phyloP scores from a whole-genome alignment of 345 rosid genomes.

The Populus davidiana region DNA sequence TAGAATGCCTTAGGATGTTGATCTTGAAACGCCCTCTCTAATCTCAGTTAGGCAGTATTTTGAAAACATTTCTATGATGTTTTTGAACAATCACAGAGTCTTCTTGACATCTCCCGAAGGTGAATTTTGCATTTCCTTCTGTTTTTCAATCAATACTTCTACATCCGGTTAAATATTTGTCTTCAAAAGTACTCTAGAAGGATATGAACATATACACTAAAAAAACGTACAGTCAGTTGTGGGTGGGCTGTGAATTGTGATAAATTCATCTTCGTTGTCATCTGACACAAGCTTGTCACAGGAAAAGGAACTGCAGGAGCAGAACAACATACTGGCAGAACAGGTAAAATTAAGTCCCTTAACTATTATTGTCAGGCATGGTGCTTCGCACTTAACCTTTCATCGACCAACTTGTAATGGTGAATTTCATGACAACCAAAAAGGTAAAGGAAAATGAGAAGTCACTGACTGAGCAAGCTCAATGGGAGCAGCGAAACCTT shows the following conservation, averaged over 20 bases:
- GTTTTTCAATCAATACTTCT: background rate
- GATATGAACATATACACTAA: background rate
- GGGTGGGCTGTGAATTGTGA: background rate
- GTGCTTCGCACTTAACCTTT: background rate
- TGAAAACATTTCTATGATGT: too few relatives aligned
- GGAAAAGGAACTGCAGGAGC: slow-evolving; percentile 56
- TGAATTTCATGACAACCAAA: background rate
- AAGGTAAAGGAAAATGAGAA: slow-evolving; percentile 44
- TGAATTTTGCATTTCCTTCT: background rate
- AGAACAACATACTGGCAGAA: slow-evolving; percentile 49
- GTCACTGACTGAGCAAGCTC: slow-evolving; percentile 21
- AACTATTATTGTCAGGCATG: background rate
- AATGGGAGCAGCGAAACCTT: slow-evolving; percentile 33
- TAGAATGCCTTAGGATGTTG: too few relatives aligned
- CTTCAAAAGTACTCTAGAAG: background rate
- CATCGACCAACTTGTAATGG: background rate
- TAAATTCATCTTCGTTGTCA: background rate
- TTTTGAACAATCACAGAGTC: background rate
- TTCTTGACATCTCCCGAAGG: background rate
- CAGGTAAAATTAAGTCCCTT: slow-evolving; percentile 39
- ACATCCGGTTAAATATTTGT: background rate
- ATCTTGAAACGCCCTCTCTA: too few relatives aligned
- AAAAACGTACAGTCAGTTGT: background rate
- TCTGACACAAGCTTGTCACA: slow-evolving; percentile 25
- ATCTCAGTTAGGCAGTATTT: too few relatives aligned